phyloP scores from a whole-genome alignment of 2,329 filamentous ascomycete species.

The Coleophoma eucalyptorum region DNA sequence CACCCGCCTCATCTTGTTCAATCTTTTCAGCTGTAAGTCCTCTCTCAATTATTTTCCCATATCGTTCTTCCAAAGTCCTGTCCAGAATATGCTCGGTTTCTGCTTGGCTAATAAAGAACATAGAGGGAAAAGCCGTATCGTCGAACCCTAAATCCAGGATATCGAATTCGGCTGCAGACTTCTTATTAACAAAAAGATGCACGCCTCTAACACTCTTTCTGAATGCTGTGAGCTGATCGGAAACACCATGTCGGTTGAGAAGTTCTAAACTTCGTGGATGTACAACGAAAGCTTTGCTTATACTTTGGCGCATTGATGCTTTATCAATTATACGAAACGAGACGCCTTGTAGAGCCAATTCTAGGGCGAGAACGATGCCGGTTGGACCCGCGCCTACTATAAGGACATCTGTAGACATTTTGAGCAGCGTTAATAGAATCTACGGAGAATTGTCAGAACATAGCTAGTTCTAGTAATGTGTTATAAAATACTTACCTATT shows the following conservation, averaged over 20 bases:
- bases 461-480: too few relatives aligned
- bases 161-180: conserved; percentile 26
- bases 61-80: conserved; percentile 22
- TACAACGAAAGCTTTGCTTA: conserved; percentile 39
- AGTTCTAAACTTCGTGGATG: conserved; percentile 48
- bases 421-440: too few relatives aligned
- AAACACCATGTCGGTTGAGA: conserved; percentile 39
- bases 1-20: conserved; percentile 24
- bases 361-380: conserved; percentile 37
- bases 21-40: conserved; percentile 25
- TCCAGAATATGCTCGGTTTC: conserved; percentile 31
- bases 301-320: conserved; percentile 25
- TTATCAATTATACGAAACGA: conserved; percentile 36
- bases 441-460: too few relatives aligned
- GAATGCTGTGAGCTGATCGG: conserved; percentile 29
- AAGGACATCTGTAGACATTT: conserved; percentile 35
- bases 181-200: conserved; percentile 32
- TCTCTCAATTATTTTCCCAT: conserved; percentile 24
- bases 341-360: conserved; percentile 28
- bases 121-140: conserved; percentile 27
- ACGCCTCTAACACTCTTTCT: conserved; percentile 34
- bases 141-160: conserved; percentile 19
- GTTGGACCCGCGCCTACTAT: conserved; percentile 43
- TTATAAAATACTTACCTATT: too few relatives aligned
- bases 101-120: conserved; percentile 30